phyloP scores from a whole-genome alignment of 176 grass and related monocot genomes.

The Phoenix roebelenii region DNA sequence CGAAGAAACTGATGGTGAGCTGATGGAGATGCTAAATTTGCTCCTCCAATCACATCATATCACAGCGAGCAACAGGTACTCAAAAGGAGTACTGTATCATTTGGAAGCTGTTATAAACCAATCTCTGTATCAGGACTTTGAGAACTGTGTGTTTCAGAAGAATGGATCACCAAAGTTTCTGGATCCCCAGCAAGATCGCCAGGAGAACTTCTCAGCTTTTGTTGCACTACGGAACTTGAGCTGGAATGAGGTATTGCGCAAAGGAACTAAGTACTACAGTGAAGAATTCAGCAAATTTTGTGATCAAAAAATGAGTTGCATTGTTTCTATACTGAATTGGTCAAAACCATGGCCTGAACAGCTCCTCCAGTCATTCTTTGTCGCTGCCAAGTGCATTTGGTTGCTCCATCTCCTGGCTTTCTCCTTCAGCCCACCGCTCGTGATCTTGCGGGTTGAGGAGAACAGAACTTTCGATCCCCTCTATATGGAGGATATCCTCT shows the following conservation, averaged over 20 bases:
- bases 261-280: slow-evolving; percentile 73
- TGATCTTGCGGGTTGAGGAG: slow-evolving; percentile 59
- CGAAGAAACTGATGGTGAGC: slow-evolving; percentile 49
- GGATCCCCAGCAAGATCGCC: slow-evolving; percentile 51
- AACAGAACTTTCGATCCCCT: slow-evolving; percentile 39
- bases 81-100: slow-evolving; percentile 60
- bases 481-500: slow-evolving; percentile 86
- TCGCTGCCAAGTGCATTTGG: slow-evolving; percentile 90
- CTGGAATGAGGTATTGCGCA: slow-evolving; percentile 89
- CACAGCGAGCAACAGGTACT: slow-evolving; percentile 23
- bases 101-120: slow-evolving; percentile 86
- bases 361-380: slow-evolving; percentile 88
- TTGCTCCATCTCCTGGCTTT: slow-evolving; percentile 85
- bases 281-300: slow-evolving; percentile 87
- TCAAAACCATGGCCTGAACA: slow-evolving; percentile 78
- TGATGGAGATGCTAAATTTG: slow-evolving; percentile 63
- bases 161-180: slow-evolving; percentile 62
- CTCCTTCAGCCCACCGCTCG: slow-evolving; percentile 67
- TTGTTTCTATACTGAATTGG: slow-evolving; percentile 74
- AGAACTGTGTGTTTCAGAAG: slow-evolving; percentile 78
- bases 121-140: slow-evolving; percentile 77
- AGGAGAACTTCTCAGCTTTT: slow-evolving; percentile 62
- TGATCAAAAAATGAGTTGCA: slow-evolving; percentile 91
- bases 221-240: slow-evolving; percentile 69
- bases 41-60: slow-evolving; percentile 61